Evolutionary conservation across 179 eudicot species (phyloP), one percentile per base, ranked within the genome.

Genomic region (Beta lomatogona): DNA sequence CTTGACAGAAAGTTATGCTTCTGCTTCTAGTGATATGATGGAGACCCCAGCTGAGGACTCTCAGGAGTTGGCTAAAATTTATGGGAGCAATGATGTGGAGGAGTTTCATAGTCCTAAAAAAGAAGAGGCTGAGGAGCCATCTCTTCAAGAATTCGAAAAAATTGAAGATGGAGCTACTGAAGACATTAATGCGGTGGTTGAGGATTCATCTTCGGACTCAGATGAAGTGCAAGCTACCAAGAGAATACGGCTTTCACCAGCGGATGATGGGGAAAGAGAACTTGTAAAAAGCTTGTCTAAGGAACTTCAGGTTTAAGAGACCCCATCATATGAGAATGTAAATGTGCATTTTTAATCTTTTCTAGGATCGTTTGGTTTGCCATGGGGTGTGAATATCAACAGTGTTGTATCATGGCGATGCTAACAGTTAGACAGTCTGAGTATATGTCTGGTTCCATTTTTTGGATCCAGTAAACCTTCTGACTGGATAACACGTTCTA

Each of bases 1-100:
- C 71, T n/a, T 79, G 77, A 78, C 85, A 9, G 84, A 84, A 70
- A 78, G 86, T 78, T 83, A 83, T 58, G 85, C 79, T 53, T 81
- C 88, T 69, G 91, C 88, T 74, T 79, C 90, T 50, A 81, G 86
- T 82, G 90, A 83, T 77, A 80, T 86, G 76, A 78, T 82, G 77
- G 89, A 77, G 67, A 84, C 84, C 57, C 87, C 87, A 11, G 83
- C 85, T 14, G 87, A 84, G 75, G 88, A 83, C 61, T 76, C 90
- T 73, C 86, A 82, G 46, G 79, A 77, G 64, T 73, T 79, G 72
- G 89, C 82, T 77, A 71, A 79, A 58, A 81, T 82, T 41, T 75
- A 63, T 31, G 74, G 80, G 44, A 65, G 61, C 73, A 79, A 78
- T 57, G 84, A 79, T 53, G 74, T 67, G 70, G 85, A 57, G 44